Evolutionary conservation across 2,329 filamentous ascomycete genomes (phyloP), one percentile per base, ranked within the genome.

Genomic region (Colletotrichum eleusines): DNA sequence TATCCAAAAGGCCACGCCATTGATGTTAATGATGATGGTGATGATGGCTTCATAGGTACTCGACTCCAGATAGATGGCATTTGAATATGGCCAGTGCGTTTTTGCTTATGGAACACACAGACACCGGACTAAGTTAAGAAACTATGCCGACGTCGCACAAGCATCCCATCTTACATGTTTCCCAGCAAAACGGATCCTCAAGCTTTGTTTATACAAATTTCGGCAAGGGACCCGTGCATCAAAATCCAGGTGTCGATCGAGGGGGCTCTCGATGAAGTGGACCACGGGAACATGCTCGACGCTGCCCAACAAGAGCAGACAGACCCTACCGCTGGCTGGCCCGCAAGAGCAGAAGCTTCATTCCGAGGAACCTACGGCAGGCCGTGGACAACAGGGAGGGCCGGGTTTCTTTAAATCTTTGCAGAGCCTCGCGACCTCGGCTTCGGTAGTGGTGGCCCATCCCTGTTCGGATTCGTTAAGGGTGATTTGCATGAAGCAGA

Each of bases 131-230:
- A 38, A 54, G 33, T 54, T 58, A 61, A 40, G 69, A 60, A 71
- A 71, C 69, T 38, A 59, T 68, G 69, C 69, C 69, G 69, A 60
- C 64, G 69, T 71, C 69, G 64, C 69, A 71, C 53, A 60, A 68
- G 42, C 69, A 71, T 68, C 69, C 69, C 58, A 59, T 42, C 64
- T 71, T 18, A 16, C 31, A 50, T 12, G 4, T 18, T 26, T 16
- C 35, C 35, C 28, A 35, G 50, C 38, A 7, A 46, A 20, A 26
- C 12, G 23, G 16, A 46, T 44, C 20, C 8, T 20, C 61, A 64
- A 64, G 35, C 38, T 64, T 64, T 57, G 35, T 64, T 44, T 46
- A 16, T 54, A 55, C 50, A 55, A 7, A 50, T 38, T 57, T 54
- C 51, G 61, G 50, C 61, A 55, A 57, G 50, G 48, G 9, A 54